Percentiles rank a stretch among this genome's conserved stretches.
phyloP scores from a whole-genome alignment of 495 filamentous ascomycete genomes.

The Xanthoparmelia taractica region DNA sequence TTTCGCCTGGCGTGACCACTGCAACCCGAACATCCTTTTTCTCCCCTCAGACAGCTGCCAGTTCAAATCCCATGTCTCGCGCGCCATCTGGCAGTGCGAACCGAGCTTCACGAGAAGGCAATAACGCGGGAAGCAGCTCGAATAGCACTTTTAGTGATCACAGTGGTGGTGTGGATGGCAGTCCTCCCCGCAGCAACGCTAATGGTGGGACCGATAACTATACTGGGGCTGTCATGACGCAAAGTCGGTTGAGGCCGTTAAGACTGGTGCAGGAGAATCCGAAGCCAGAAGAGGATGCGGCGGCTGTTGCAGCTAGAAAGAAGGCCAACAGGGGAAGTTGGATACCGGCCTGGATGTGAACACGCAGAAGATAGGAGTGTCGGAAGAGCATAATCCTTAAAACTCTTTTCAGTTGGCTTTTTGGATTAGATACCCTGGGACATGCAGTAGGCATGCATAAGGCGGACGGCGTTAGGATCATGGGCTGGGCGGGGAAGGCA shows the following conservation, averaged over 20 bases:
- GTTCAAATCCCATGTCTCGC: conserved; percentile 44
- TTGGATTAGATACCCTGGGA: background rate
- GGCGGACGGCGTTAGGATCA: background rate
- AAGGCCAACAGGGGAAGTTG: conserved; percentile 55
- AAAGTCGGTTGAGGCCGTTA: conserved; percentile 76
- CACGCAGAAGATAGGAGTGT: conserved; percentile 9
- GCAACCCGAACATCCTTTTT: conserved; percentile 46
- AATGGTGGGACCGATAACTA: conserved; percentile 46
- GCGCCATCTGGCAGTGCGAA: conserved; percentile 36
- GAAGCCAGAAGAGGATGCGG: conserved; percentile 40
- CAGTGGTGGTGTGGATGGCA: conserved; percentile 45
- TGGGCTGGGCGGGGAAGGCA: background rate
- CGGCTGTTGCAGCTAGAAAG: conserved; percentile 38
- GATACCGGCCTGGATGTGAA: conserved; percentile 38
- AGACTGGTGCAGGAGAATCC: conserved; percentile 70
- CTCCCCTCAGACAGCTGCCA: conserved; percentile 34
- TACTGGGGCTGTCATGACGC: conserved; percentile 53
- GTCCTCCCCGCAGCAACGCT: conserved; percentile 47
- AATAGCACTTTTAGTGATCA: conserved; percentile 55
- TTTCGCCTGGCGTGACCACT: conserved; percentile 40
- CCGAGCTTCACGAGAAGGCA: conserved; percentile 12
- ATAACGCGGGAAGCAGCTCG: conserved; percentile 39
- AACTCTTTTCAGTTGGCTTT: background rate
- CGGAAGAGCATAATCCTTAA: conserved; percentile 10
- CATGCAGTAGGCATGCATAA: background rate